Conservation (phyloP, 495 filamentous ascomycete species). For the Rostrohypoxylon terebratum region DNA sequence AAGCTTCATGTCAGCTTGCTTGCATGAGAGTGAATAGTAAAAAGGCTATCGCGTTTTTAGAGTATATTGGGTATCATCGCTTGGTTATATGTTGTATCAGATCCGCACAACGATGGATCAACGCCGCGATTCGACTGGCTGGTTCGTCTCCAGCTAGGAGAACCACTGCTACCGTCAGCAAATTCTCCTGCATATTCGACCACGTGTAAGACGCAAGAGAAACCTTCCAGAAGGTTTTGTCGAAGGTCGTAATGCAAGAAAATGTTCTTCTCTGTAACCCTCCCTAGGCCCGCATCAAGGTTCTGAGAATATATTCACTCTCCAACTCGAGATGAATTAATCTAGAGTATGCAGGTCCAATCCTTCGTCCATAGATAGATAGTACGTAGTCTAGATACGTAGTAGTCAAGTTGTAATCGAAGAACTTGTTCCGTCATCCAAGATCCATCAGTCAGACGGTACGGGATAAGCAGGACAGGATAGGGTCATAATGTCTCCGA, state of each 20-base stretch:
- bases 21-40: conserved; percentile 1
- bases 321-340: conserved; percentile 18
- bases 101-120: conserved; percentile 25
- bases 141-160: conserved; percentile 31
- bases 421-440: conserved; percentile 8
- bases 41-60: conserved; percentile 20
- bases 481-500: conserved; percentile 17
- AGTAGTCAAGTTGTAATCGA: conserved; percentile 1
- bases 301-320: conserved; percentile 12
- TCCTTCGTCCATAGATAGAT: background rate
- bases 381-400: too few relatives aligned
- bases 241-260: conserved; percentile 30
- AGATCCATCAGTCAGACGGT: conserved; percentile 6
- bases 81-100: conserved; percentile 32
- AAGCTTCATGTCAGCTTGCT: conserved; percentile 21
- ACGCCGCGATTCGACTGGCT: conserved; percentile 32
- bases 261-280: conserved; percentile 34
- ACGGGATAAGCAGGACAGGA: conserved; percentile 15
- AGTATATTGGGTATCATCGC: conserved; percentile 33
- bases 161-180: conserved; percentile 34
- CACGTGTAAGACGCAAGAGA: conserved; percentile 44
- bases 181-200: conserved; percentile 34
- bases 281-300: conserved; percentile 22
- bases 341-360: conserved; percentile 27
- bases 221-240: conserved; percentile 41